These are phyloP conservation scores for Scheffersomyces titani DNA, from an alignment of 1,139 yeast genomes.

Conservation along the genomic window DNA sequence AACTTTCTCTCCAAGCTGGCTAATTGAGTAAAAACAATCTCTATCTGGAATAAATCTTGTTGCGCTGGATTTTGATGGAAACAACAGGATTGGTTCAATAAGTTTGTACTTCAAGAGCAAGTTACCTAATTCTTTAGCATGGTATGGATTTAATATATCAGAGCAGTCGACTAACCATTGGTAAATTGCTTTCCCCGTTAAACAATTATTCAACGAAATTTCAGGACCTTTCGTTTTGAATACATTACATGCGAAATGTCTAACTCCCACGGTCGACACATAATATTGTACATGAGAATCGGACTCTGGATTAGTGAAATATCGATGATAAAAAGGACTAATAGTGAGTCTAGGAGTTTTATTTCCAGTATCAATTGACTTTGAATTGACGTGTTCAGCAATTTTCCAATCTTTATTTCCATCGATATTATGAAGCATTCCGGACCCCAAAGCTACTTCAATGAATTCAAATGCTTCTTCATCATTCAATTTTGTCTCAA, in stretches of 20 bases:
- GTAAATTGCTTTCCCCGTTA: slow-evolving; percentile 75
- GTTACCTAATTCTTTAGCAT: slow-evolving; percentile 64
- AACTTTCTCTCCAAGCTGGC: slow-evolving; percentile 19
- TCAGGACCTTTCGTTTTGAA: slow-evolving; percentile 26
- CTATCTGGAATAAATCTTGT: slow-evolving; percentile 14
- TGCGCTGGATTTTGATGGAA: slow-evolving; percentile 11
- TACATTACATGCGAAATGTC: slow-evolving; percentile 50
- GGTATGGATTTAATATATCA: slow-evolving; percentile 57
- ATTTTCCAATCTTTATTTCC: neutral
- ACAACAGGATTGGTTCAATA: slow-evolving; percentile 38
- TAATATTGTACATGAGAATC: slow-evolving; percentile 81
- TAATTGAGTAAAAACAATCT: slow-evolving; percentile 22
- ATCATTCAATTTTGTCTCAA: neutral
- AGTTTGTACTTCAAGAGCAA: slow-evolving; percentile 53
- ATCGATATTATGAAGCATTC: neutral
- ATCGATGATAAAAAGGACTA: slow-evolving; percentile 77
- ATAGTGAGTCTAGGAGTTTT: slow-evolving; percentile 11
- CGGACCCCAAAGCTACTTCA: neutral
- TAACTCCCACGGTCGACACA: slow-evolving; percentile 64
- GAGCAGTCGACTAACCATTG: slow-evolving; percentile 95
- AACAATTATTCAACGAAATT: slow-evolving; percentile 41
- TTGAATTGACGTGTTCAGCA: neutral
- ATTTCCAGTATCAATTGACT: neutral
- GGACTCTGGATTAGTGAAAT: slow-evolving; percentile 86
- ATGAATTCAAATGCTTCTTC: slow-evolving; percentile 1